Percentiles rank a stretch among this genome's conserved stretches.
Conservation (phyloP, 225 moss, liverwort and hornwort genomes). For the Sphagnum tenellum region DNA sequence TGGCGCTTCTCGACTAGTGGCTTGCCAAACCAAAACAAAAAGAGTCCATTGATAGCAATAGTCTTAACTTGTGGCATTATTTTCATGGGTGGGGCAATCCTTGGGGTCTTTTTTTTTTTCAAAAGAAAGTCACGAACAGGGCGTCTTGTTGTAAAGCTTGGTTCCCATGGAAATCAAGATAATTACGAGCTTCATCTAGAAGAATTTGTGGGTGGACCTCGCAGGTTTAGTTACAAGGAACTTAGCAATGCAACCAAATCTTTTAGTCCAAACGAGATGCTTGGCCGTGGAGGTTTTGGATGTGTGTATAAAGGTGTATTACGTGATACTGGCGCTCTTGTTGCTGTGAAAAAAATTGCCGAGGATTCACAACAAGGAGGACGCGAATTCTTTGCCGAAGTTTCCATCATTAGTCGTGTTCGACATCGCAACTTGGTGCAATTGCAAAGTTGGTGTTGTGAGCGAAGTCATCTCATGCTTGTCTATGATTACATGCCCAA, state of each 20-base stretch:
- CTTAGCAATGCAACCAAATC: slow-evolving; percentile 30
- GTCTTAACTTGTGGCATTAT: too few species aligned
- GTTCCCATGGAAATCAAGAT: too few species aligned
- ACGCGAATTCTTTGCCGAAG: slow-evolving; percentile 26
- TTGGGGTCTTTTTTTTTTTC: too few species aligned
- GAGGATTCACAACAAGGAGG: slow-evolving; percentile 15
- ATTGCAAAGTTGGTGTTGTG: slow-evolving; percentile 33
- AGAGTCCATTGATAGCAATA: too few species aligned
- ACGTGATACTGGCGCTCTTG: slow-evolving; percentile 19
- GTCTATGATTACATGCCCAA: slow-evolving; percentile 27
- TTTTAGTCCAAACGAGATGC: slow-evolving; percentile 26
- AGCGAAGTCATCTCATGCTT: slow-evolving; percentile 22
- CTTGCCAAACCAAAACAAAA: too few species aligned
- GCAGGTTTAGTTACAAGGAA: slow-evolving; percentile 9
- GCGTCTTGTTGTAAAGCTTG: too few species aligned
- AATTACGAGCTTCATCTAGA: too few species aligned
- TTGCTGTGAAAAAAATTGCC: slow-evolving; percentile 27
- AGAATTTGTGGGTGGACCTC: too few species aligned
- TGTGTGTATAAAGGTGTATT: slow-evolving; percentile 22
- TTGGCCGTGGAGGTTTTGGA: neutral
- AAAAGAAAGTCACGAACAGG: too few species aligned
- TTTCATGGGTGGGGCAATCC: too few species aligned
- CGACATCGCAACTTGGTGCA: slow-evolving; percentile 37
- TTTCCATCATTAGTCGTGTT: slow-evolving; percentile 20
- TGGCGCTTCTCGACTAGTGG: slow-evolving; percentile 20